Base-by-base conservation (phyloP, 1,139 yeast genomes). In the Geotrichum bryndzae region DNA sequence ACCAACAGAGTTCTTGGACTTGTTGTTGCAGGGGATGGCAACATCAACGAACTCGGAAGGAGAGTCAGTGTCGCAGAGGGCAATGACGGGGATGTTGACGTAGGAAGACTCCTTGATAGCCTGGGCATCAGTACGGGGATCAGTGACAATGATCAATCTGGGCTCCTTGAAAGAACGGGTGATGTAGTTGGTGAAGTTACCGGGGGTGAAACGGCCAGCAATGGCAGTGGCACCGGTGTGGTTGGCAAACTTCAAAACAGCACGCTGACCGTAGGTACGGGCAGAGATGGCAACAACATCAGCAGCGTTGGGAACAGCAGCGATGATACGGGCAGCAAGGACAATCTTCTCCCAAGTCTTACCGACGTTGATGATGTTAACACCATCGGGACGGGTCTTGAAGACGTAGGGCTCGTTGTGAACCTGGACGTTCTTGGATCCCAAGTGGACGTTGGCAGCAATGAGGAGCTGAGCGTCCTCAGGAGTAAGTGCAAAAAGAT, bases 161-260 rank as follows among this genome's bases (percentile, higher is more conserved):
- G 99, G 99, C 85, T 95, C 99, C 86, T 92, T 94, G 97, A 94
- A 95, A 75, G 98, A 90, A 84, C 98, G 95, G 83, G 99, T 95
- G 86, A 92, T 94, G 86, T 95, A 95, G 86, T 95, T 95, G 81
- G 99, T 95, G 92, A 95, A 95, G 86, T 90, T 88, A 89, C 99
- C 99, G 83, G 99, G 99, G 76, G 99, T 95, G 91, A 95, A 95
- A 85, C 99, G 92, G 83, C 99, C 99, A 75, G 99, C 99, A 83
- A 95, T 92, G 81, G 99, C 95, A 75, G 98, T 92, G 73, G 99
- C 97, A 82, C 99, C 98, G 75, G 99, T 92, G 94, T 95, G 99
- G 76, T 97, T 90, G 80, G 99, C 98, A 79, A 88, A 95, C 86
- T 95, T 95, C 81, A 95, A 88, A 73, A 92, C 99, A 79, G 99